A percentile compares a stretch with the other conserved stretches of the same genome.
phyloP scores from a whole-genome alignment of 345 rosid genomes.

The Gossypium arboreum region DNA sequence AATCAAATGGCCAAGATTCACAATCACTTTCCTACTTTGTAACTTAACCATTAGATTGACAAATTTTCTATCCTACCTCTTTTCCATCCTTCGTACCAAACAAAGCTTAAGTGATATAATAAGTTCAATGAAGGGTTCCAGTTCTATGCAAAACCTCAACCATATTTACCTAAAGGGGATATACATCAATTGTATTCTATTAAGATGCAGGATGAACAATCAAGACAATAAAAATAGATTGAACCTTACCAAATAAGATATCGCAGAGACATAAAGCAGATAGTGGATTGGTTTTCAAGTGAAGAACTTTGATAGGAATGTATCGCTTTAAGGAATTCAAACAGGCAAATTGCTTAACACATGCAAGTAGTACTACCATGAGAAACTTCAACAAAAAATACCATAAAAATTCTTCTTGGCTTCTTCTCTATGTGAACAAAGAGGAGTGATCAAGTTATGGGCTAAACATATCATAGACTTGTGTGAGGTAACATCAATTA shows the following conservation, averaged over 20 bases:
- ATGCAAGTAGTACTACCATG: not conserved
- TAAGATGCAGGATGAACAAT: not conserved
- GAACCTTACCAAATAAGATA: not conserved
- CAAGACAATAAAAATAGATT: not conserved
- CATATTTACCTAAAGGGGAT: not conserved
- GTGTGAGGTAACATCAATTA: not conserved
- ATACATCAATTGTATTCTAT: not conserved
- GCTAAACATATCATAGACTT: not conserved
- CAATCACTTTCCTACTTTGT: too few relatives aligned
- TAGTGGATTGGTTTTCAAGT: not conserved
- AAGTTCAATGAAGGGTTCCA: not conserved
- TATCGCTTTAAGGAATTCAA: not conserved
- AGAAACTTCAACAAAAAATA: not conserved
- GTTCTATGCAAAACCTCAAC: not conserved
- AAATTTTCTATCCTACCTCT: too few relatives aligned
- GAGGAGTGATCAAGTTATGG: not conserved
- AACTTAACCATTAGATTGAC: too few relatives aligned
- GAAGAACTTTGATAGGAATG: conserved; percentile 7
- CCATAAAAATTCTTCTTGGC: not conserved
- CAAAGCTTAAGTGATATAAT: not conserved
- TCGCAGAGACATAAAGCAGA: not conserved
- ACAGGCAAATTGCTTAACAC: not conserved
- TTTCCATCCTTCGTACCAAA: too few relatives aligned
- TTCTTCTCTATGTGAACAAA: not conserved
- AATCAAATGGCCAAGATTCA: too few relatives aligned